These are phyloP conservation scores for Cyclotella atomus DNA, from an alignment of 108 stramenopile genomes.

Conservation along the genomic window DNA sequence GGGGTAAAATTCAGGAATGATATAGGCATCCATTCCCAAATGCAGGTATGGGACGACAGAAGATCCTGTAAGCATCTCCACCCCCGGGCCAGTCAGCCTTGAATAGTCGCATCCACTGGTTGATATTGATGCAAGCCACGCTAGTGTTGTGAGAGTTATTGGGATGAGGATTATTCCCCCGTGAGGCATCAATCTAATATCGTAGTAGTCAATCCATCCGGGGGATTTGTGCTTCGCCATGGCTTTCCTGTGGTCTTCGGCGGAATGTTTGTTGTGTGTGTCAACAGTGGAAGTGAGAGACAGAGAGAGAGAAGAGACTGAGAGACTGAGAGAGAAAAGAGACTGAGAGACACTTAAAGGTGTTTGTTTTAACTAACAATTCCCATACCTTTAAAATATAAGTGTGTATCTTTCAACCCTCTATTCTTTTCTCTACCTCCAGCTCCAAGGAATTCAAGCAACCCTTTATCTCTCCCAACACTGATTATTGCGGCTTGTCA, in stretches of 20 bases:
- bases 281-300: too few relatives aligned
- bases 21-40: constrained; percentile 40
- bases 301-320: too few relatives aligned
- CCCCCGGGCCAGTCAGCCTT: constrained; percentile 27
- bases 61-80: constrained; percentile 47
- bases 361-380: too few relatives aligned
- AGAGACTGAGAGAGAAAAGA: too few relatives aligned
- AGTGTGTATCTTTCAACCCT: too few relatives aligned
- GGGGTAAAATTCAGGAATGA: constrained; percentile 44
- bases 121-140: constrained; percentile 33
- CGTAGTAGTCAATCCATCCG: constrained; percentile 10
- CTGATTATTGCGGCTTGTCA: too few relatives aligned
- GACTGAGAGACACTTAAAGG: too few relatives aligned
- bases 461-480: too few relatives aligned
- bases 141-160: constrained; percentile 28
- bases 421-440: too few relatives aligned
- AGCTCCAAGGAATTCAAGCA: too few relatives aligned
- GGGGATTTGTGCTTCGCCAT: not conserved
- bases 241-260: not conserved
- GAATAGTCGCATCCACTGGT: constrained; percentile 52
- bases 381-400: too few relatives aligned
- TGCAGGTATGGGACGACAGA: constrained; percentile 33
- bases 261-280: not conserved
- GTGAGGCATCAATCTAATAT: constrained; percentile 49
- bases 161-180: constrained; percentile 42